Evolutionary conservation across 805 yeast genomes (phyloP), one percentile per base, ranked within the genome.

Genomic region (Kregervanrija pseudodelftensis): DNA sequence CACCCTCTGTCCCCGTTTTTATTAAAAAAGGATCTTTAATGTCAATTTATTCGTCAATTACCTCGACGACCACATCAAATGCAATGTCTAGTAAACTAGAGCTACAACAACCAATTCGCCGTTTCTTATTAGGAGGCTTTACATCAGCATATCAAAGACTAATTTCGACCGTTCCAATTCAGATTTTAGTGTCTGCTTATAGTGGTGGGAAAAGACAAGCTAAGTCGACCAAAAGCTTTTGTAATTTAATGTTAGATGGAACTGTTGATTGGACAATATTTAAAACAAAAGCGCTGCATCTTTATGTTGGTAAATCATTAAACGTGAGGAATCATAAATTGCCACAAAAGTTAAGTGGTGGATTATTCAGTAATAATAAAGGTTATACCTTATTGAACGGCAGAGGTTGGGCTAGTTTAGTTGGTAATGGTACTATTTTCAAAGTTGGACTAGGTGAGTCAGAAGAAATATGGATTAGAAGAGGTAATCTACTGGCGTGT

Each of bases 191-290:
- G 1, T 67, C 76, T 12, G 65, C 78, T 2, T 60, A 55, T 35
- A 44, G 48, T 16, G 44, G 45, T 51, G n/a, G 55, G 40, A 49
- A 49, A 34, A 49, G 41, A 10, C 44, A 28, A 12, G 34, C 41
- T 5, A 39, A 49, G 37, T 43, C 54, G 46, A 38, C 61, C 14
- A 70, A 66, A 39, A 64, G 79, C 3, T 70, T 77, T 49, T 71
- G 69, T 9, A 65, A 61, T 36, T 46, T 81, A 22, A 48, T 64
- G 3, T 55, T 81, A 46, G 84, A 81, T 49, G 88, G 88, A 2
- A 64, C 75, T 1, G 58, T 59, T 14, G 88, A 81, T 53, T 81
- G 85, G 84, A 83, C 82, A 1, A 45, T 81, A 3, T 65, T 81
- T 39, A 66, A 73, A 37, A 62, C 67, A 1, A 57, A 65, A 12